Percentiles rank a stretch among this genome's conserved stretches.
Evolutionary conservation across 345 rosid genomes (phyloP).

Genomic region (Passiflora organensis): DNA sequence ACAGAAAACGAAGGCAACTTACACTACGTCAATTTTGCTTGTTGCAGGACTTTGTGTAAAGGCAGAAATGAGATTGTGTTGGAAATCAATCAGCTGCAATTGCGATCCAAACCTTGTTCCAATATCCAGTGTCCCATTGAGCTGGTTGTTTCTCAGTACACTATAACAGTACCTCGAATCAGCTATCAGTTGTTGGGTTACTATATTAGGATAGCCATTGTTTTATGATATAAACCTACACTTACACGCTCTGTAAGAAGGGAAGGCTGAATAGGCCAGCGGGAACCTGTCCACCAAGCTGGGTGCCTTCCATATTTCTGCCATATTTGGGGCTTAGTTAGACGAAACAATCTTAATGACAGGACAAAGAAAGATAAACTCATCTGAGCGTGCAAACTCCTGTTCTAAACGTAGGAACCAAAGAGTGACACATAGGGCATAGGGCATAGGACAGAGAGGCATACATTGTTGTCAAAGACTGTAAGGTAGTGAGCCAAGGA

Average conservation of each 20-base stretch:
- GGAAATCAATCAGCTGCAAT: slow-evolving; percentile 54
- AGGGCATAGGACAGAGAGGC: slow-evolving; percentile 15
- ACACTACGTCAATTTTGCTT: slow-evolving; percentile 38
- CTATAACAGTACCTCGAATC: slow-evolving; percentile 28
- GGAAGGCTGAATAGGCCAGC: slow-evolving; percentile 41
- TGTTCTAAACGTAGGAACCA: background rate
- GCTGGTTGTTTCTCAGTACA: slow-evolving; percentile 38
- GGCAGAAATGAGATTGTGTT: slow-evolving; percentile 34
- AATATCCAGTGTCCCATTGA: slow-evolving; percentile 50
- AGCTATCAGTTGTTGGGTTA: slow-evolving; percentile 1
- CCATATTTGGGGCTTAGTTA: too few relatives aligned
- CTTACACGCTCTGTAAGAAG: slow-evolving; percentile 70
- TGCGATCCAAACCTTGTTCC: slow-evolving; percentile 36
- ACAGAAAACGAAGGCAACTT: too few relatives aligned
- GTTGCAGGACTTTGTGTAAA: slow-evolving; percentile 14
- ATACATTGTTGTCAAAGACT: slow-evolving; percentile 66
- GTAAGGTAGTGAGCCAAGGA: slow-evolving; percentile 46
- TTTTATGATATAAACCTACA: slow-evolving; percentile 10
- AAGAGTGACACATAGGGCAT: background rate
- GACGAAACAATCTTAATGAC: background rate
- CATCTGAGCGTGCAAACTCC: background rate
- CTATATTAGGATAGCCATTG: background rate
- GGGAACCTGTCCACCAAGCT: slow-evolving; percentile 55
- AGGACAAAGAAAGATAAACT: background rate
- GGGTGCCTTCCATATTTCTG: slow-evolving; percentile 61